Evolutionary conservation across 768 basidiomycete genomes (phyloP), one percentile per base, ranked within the genome.

Genomic region (Lentinula aciculospora): DNA sequence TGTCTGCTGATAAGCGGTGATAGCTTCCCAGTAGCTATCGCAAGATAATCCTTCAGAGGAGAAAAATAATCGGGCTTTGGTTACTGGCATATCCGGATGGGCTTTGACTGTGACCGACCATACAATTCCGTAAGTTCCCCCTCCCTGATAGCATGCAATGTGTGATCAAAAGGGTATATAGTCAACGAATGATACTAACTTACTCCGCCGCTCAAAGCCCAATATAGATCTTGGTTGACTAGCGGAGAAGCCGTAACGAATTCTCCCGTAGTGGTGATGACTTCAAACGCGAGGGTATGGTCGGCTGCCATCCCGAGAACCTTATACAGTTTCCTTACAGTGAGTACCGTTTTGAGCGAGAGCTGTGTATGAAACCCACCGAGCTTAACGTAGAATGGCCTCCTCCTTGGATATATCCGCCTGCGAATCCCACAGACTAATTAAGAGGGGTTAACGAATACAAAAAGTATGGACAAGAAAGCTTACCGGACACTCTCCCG

Each of bases 241-340:
- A 64, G 72, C 64, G 60, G 68, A 64, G 55, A 70, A 53, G 61
- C 71, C 60, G 62, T 68, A 53, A 61, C 62, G 51, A 66, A 65
- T 21, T 65, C 31, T 9, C 76, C 77, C 53, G 71, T 66, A 1
- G 77, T 71, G 1, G 76, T 77, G 21, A 78, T 71, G 12, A 77
- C 67, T 36, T 72, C 72, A 59, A 73, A 70, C 31, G 72, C 64
- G 0, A 76, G 68, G 2, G 63, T 62, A 53, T 67, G 68, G 58
- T 63, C 66, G 15, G 59, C 61, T 12, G 61, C 65, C 39, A 68
- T 45, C 3, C 66, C 67, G 12, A 61, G 27, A 4, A 44, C 42
- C 42, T n/a, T 44, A 21, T 8, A 44, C 21, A 23, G 21, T 21
- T 44, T 44, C 42, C 9, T 44, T 1, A 21, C 42, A 12, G 23